Evolutionary conservation across 2,329 filamentous ascomycete genomes (phyloP).

Genomic region (Lasiodiplodia sp.): DNA sequence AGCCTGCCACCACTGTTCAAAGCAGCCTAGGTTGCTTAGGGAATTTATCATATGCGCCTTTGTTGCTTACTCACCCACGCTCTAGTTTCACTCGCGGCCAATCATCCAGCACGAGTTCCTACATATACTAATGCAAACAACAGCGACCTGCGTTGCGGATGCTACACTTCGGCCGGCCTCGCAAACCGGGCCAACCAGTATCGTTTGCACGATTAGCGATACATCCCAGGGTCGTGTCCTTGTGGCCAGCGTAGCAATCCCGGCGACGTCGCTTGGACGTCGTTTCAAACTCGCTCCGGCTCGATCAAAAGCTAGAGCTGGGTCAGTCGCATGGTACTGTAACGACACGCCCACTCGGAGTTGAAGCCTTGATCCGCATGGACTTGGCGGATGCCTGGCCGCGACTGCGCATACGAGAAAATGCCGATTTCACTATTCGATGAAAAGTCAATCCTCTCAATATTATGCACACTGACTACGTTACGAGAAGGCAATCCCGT

Average conservation of each 20-base stretch:
- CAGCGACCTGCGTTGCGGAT: conserved; percentile 26
- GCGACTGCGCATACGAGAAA: neutral
- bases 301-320: neutral
- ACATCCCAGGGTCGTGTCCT: neutral
- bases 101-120: conserved; percentile 29
- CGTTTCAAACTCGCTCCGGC: conserved; percentile 6
- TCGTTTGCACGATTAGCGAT: conserved; percentile 22
- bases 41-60: conserved; percentile 25
- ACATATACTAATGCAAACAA: conserved; percentile 28
- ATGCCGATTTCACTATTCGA: neutral
- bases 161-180: conserved; percentile 10
- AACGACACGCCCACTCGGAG: conserved; percentile 7
- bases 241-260: conserved; percentile 20
- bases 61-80: conserved; percentile 26
- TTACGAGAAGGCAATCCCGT: conserved; percentile 1
- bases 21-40: conserved; percentile 13
- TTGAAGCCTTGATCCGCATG: neutral
- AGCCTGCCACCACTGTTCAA: conserved; percentile 8
- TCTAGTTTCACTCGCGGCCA: conserved; percentile 21
- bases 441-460: neutral
- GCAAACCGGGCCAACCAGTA: conserved; percentile 17
- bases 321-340: neutral
- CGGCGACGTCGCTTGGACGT: neutral
- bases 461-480: neutral
- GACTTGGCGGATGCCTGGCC: neutral